These are phyloP conservation scores for Epithemia pelagica DNA, from an alignment of 108 stramenopile species.

Conservation along the genomic window DNA sequence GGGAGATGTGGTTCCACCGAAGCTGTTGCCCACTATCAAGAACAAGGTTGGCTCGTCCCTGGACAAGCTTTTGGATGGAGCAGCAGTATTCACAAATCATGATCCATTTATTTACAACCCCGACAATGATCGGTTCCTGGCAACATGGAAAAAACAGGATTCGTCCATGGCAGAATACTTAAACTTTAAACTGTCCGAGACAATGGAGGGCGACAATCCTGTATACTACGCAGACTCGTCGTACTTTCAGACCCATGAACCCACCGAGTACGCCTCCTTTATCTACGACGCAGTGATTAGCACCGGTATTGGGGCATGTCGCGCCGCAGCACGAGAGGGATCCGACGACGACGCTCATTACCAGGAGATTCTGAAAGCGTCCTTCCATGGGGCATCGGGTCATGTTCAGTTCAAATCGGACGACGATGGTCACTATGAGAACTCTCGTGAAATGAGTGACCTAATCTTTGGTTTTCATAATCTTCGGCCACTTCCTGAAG, in stretches of 20 bases:
- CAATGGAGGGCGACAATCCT: not conserved
- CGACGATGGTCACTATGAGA: not conserved
- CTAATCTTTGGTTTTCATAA: constrained; percentile 12
- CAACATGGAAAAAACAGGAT: constrained; percentile 13
- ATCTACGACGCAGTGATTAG: constrained; percentile 14
- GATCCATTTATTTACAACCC: constrained; percentile 16
- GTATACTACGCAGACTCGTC: not conserved
- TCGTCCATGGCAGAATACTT: not conserved
- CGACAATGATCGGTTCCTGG: constrained; percentile 13
- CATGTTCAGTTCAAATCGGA: not conserved
- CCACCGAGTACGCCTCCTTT: constrained; percentile 16
- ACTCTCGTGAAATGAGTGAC: constrained; percentile 1
- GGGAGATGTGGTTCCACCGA: constrained; percentile 10
- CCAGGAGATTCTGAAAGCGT: constrained; percentile 7
- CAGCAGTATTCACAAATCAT: constrained; percentile 16
- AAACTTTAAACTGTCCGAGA: not conserved
- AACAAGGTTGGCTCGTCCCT: constrained; percentile 12
- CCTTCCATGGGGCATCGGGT: constrained; percentile 19
- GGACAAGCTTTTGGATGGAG: constrained; percentile 16
- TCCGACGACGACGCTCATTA: not conserved
- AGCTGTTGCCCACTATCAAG: constrained; percentile 4
- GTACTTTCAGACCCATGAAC: constrained; percentile 15
- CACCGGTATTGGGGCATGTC: constrained; percentile 19
- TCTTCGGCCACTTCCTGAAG: constrained; percentile 10
- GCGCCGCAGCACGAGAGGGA: not conserved